A percentile compares a stretch with the other conserved stretches of the same genome.
These are phyloP conservation scores for Cyclotella kingstonii DNA, from an alignment of 108 stramenopile genomes.

Conservation along the genomic window DNA sequence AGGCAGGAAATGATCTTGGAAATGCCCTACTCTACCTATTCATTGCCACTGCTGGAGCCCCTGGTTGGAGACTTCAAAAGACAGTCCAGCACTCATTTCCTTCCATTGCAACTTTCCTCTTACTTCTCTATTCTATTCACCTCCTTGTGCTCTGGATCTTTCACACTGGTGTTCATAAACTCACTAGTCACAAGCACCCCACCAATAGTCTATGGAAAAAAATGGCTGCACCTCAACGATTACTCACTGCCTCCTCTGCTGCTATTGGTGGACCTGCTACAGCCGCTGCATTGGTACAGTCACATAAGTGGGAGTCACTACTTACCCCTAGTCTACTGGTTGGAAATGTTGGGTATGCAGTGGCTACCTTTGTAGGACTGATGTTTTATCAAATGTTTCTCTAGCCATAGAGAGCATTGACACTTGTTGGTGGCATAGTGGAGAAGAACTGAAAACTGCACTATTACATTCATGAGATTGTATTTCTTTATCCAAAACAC, in stretches of 20 bases:
- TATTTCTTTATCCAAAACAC: too few species aligned
- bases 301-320: slow-evolving; percentile 60
- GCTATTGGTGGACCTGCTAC: slow-evolving; percentile 88
- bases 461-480: too few species aligned
- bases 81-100: slow-evolving; percentile 58
- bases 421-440: too few species aligned
- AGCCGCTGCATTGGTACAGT: slow-evolving; percentile 74
- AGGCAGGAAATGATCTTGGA: slow-evolving; percentile 48
- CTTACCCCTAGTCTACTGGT: slow-evolving; percentile 68
- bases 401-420: too few species aligned
- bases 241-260: slow-evolving; percentile 72
- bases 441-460: too few species aligned
- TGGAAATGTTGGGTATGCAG: slow-evolving; percentile 79
- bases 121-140: slow-evolving; percentile 64
- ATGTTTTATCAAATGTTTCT: too few species aligned
- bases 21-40: slow-evolving; percentile 70
- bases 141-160: slow-evolving; percentile 45
- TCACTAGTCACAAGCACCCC: background rate
- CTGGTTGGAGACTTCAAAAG: slow-evolving; percentile 66
- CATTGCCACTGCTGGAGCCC: slow-evolving; percentile 84
- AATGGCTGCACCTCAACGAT: slow-evolving; percentile 54
- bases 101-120: slow-evolving; percentile 60
- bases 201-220: slow-evolving; percentile 11
- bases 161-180: slow-evolving; percentile 23
- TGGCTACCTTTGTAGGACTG: slow-evolving; percentile 60